These are phyloP conservation scores for Citrus glauca DNA, from an alignment of 345 rosid species.

Conservation along the genomic window DNA sequence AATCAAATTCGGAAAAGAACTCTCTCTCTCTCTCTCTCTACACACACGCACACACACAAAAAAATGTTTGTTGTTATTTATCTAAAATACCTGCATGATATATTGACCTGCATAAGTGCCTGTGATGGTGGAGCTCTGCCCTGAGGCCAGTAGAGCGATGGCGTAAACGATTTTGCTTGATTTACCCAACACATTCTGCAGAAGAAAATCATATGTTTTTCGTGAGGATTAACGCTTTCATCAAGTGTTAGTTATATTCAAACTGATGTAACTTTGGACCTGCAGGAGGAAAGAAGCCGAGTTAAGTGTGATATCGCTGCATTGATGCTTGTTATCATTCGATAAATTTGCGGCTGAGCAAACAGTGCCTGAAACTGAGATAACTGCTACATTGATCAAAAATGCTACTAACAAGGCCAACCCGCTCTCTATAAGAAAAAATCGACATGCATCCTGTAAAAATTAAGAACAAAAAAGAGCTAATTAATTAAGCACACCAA, in stretches of 20 bases:
- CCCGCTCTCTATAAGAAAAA: constrained; percentile 60
- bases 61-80: too few species aligned
- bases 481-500: not conserved
- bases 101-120: constrained; percentile 73
- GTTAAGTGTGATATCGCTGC: constrained; percentile 53
- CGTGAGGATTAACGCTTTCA: not conserved
- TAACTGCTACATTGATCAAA: constrained; percentile 51
- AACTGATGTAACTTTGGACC: constrained; percentile 20
- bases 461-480: not conserved
- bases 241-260: not conserved
- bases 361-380: constrained; percentile 56
- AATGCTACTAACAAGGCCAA: constrained; percentile 61
- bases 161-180: constrained; percentile 55
- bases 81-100: constrained; percentile 48
- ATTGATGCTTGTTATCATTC: constrained; percentile 12
- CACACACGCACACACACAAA: accelerated
- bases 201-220: not conserved
- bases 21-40: too few species aligned
- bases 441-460: constrained; percentile 55
- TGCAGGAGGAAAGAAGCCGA: constrained; percentile 74
- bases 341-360: constrained; percentile 36
- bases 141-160: constrained; percentile 64
- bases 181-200: constrained; percentile 62
- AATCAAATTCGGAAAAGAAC: too few species aligned
- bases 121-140: constrained; percentile 66